Base-by-base conservation (phyloP, 2,329 filamentous ascomycete species). In the Hymenoscyphus scutula region DNA sequence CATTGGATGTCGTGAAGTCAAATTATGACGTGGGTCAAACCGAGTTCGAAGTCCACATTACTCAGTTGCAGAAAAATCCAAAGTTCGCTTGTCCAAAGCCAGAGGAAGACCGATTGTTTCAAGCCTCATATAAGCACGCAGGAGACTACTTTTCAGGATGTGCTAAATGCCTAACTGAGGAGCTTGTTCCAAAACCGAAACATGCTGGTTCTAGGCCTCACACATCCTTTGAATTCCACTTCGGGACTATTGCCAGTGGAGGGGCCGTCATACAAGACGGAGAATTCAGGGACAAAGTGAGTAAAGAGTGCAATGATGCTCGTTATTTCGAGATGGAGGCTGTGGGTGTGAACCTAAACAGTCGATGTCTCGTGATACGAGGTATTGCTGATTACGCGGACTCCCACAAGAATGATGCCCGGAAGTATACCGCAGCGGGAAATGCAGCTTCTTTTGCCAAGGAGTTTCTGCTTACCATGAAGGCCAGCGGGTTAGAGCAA, bases 221-320 rank as follows among this genome's bases (percentile, higher is more conserved):
- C 23, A 6, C 34, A n/a, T 23, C 53, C 34, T 59, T 98, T n/a
- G 23, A 62, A 41, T 59, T 72, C 54, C 71, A 72, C 66, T 68
- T 70, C 63, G 68, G 69, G 25, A 61, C 67, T 3, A 70, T 71
- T 58, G 69, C 63, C 30, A 71, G 68, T 17, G 74, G 74, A 0
- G 72, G 76, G 0, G 75, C 71, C 53, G 62, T 76, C 0, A 67
- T 76, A 56, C 72, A 71, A 60, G 70, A 74, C 32, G 66, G 67
- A 0, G 29, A 19, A 1, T 67, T 62, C 15, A 56, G 73, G 5
- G 64, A 76, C 27, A 55, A 70, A 7, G 56, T 75, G 0, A 64
- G 68, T 38, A 70, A 74, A 15, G 64, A 64, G 0, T 67, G 73
- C 19, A 62, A 60, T 0, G 29, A 30, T 30, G 13, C 76, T 2